Evolutionary conservation across 305 asterid species (phyloP), one percentile per base, ranked within the genome.

Genomic region (Rubia balearica): DNA sequence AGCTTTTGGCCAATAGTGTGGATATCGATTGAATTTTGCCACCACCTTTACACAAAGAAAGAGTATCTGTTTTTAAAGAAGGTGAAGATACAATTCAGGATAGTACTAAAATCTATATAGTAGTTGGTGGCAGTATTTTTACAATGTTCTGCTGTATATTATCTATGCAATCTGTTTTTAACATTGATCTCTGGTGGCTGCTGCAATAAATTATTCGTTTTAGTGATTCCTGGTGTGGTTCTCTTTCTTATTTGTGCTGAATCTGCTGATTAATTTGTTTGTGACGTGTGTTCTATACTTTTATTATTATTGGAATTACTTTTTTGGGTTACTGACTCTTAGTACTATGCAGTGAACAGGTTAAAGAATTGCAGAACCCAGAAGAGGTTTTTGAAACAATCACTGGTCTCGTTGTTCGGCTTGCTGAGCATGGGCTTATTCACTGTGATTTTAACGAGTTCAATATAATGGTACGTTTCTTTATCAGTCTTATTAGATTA

Each of bases 391-490:
- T 91, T 77, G 96, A 94, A 77, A 87, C 86, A 41, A 85, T 94
- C 72, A 84, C 89, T 70, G 87, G 90, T 78, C 88, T 87, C 75
- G 86, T 91, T 70, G 83, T 87, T 83, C 95, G 96, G 65, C 77
- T 93, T 72, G 96, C 98, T 38, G 98, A 91, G 85, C 95, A 91
- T 55, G 98, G 98, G 46, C 96, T 91, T 68, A 94, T 94, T 74
- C 98, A 94, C 74, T 94, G 98, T 30, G 98, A 93, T 80, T 94
- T 91, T 78, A 94, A 91, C 76, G 98, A 91, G 74, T 94, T 94
- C 74, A 91, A 94, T 80, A 94, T 94, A 40, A 91, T 94, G 96
- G 98, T 89, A 83, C 68, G 73, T 7, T 8, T 13, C n/a, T 36
- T 41, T 64, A 67, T 22, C 7, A 9, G 51, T 13, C 48, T 43